Base-by-base conservation (phyloP, 2,329 filamentous ascomycete genomes). In the Colletotrichum euphorbiae region DNA sequence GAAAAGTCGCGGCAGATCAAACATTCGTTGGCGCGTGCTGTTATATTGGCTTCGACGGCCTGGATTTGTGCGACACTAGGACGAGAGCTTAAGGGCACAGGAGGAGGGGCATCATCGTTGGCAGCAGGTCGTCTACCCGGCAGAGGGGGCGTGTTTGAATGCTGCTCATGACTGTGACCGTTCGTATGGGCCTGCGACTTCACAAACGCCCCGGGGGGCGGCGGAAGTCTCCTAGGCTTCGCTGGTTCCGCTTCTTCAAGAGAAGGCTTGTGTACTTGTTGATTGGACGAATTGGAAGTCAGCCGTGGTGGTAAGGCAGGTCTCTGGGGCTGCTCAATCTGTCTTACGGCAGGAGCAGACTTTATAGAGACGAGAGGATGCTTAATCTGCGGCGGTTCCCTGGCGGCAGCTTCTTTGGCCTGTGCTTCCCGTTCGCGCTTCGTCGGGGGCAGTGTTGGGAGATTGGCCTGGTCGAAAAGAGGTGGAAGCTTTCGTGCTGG, bases 1-100 rank as follows among this genome's bases (percentile, higher is more conserved):
- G 93, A 94, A 79, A 97, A 98, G 80, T 98, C 94, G 71, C 94
- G 89, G 77, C 96, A 98, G 66, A 89, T 82, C 59, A 97, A 84
- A 77, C 96, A 98, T n/a, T 79, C 77, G 33, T 75, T 73, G 15
- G 74, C 71, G 7, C 71, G 72, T 19, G 73, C 70, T 12, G 76
- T 62, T 13, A 73, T 73, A 52, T 78, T 78, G 48, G 77, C 73
- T 12, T 79, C 76, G 5, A 77, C 79, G 2, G 83, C 81, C 60
- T 85, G 79, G 36, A 88, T 84, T 71, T 88, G 82, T n/a, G 82
- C 79, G 11, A 77, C 74, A 3, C 83, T 83, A 2, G 87, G 87
- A 5, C 86, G 82, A 24, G 85, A 87, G 21, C 80, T 78, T 4
- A 85, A 50, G 0, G 87, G 87, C 12, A 88, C 75, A 0, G 85